Conservation (phyloP, 2,329 filamentous ascomycete species). For the Cladobotryum mycophilum region DNA sequence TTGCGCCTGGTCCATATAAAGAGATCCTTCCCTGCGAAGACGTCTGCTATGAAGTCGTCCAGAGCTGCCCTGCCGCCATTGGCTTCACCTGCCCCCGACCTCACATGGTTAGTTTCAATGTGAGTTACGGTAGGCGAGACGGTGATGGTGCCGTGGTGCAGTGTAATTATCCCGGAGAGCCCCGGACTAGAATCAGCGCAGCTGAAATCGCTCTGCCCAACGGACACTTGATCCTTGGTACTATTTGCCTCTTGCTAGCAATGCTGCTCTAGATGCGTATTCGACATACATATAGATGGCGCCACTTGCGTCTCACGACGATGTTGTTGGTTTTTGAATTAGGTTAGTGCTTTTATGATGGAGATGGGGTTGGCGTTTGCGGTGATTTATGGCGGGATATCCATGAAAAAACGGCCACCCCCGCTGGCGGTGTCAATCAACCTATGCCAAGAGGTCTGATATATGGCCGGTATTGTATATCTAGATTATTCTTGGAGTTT, state of each 20-base stretch:
- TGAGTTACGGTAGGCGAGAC: constrained; percentile 29
- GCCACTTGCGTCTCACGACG: neutral
- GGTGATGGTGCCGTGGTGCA: constrained; percentile 19
- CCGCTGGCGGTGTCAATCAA: too few relatives aligned
- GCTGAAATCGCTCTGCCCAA: constrained; percentile 14
- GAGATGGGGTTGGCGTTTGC: neutral
- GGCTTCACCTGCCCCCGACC: constrained; percentile 66
- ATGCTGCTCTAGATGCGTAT: neutral
- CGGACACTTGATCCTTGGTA: constrained; percentile 12
- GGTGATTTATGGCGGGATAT: neutral
- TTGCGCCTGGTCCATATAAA: constrained; percentile 85
- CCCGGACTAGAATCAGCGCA: constrained; percentile 23
- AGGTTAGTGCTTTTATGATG: neutral
- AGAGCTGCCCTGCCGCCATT: constrained; percentile 73
- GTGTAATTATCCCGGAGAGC: constrained; percentile 35
- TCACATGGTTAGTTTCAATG: constrained; percentile 26
- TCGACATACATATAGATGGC: neutral
- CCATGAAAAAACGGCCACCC: neutral
- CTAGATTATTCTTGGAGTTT: too few relatives aligned
- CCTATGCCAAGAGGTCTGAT: too few relatives aligned
- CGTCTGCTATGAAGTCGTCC: constrained; percentile 78
- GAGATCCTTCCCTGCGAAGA: constrained; percentile 86
- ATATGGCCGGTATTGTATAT: too few relatives aligned
- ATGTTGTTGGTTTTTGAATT: neutral
- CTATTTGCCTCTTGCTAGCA: constrained; percentile 1